These are phyloP conservation scores for Venturia aucupariae DNA, from an alignment of 2,329 filamentous ascomycete genomes.

Conservation along the genomic window DNA sequence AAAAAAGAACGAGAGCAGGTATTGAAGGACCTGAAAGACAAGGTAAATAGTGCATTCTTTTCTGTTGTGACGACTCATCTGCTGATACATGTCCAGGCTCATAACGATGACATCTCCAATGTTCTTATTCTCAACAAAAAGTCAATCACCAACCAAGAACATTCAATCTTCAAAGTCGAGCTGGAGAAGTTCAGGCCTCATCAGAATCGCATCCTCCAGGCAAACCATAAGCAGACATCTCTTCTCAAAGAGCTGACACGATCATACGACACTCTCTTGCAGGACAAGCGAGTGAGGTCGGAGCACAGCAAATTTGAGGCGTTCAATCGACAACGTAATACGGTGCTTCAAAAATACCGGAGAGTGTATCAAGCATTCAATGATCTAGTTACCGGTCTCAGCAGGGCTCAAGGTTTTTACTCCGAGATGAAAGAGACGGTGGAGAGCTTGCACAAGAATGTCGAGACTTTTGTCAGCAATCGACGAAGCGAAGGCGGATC, in stretches of 20 bases:
- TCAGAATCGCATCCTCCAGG: slow-evolving; percentile 82
- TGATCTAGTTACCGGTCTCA: slow-evolving; percentile 75
- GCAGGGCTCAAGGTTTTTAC: slow-evolving; percentile 88
- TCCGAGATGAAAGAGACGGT: slow-evolving; percentile 92
- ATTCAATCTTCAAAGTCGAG: slow-evolving; percentile 86
- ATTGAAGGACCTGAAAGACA: slow-evolving; percentile 93
- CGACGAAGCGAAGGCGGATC: slow-evolving; percentile 83
- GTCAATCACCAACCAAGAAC: slow-evolving; percentile 83
- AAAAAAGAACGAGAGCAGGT: slow-evolving; percentile 89
- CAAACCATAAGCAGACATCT: slow-evolving; percentile 88
- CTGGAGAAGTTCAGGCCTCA: slow-evolving; percentile 95
- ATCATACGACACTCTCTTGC: slow-evolving; percentile 76
- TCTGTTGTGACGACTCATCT: neutral
- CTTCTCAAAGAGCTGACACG: slow-evolving; percentile 90
- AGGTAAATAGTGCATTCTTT: slow-evolving; percentile 48
- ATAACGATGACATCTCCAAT: slow-evolving; percentile 94
- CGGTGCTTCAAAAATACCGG: slow-evolving; percentile 79
- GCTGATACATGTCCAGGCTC: slow-evolving; percentile 50
- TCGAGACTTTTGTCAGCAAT: slow-evolving; percentile 95
- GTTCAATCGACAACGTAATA: slow-evolving; percentile 71
- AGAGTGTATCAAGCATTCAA: slow-evolving; percentile 88
- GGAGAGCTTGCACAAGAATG: slow-evolving; percentile 86
- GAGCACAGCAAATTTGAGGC: slow-evolving; percentile 94
- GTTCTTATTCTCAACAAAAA: slow-evolving; percentile 98
- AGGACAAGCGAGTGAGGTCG: slow-evolving; percentile 85